Conservation (phyloP, 345 rosid species). For the Eucalyptus brandiana region DNA sequence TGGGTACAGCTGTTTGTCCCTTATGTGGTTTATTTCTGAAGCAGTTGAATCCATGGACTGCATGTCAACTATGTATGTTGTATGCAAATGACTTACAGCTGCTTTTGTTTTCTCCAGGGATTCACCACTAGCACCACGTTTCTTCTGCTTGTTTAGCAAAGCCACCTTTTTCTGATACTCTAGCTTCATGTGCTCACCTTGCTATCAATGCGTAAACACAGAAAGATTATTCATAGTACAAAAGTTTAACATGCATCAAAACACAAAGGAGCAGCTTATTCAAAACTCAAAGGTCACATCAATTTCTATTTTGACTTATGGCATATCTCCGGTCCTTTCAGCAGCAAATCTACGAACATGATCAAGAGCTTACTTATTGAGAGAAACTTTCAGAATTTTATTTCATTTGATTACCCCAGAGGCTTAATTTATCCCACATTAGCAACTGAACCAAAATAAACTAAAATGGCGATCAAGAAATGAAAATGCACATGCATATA, state of each 20-base stretch:
- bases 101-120: slow-evolving; percentile 93
- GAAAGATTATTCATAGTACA: slow-evolving; percentile 1
- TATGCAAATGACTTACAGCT: slow-evolving; percentile 84
- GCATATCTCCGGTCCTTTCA: neutral
- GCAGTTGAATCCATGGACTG: slow-evolving; percentile 96
- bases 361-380: neutral
- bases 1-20: slow-evolving; percentile 83
- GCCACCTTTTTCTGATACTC: slow-evolving; percentile 82
- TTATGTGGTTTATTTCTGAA: slow-evolving; percentile 76
- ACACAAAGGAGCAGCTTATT: neutral
- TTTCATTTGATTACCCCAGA: neutral
- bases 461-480: neutral
- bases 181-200: slow-evolving; percentile 92
- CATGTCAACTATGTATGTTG: slow-evolving; percentile 94
- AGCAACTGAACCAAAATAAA: neutral
- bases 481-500: neutral
- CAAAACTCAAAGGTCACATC: neutral
- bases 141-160: slow-evolving; percentile 67
- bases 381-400: neutral
- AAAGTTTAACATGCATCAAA: neutral
- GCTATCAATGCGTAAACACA: slow-evolving; percentile 24
- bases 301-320: neutral
- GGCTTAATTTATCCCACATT: neutral
- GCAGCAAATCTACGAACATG: neutral
- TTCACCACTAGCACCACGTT: slow-evolving; percentile 61